phyloP scores from a whole-genome alignment of 2,329 filamentous ascomycete species.

The Penicillium sp. region DNA sequence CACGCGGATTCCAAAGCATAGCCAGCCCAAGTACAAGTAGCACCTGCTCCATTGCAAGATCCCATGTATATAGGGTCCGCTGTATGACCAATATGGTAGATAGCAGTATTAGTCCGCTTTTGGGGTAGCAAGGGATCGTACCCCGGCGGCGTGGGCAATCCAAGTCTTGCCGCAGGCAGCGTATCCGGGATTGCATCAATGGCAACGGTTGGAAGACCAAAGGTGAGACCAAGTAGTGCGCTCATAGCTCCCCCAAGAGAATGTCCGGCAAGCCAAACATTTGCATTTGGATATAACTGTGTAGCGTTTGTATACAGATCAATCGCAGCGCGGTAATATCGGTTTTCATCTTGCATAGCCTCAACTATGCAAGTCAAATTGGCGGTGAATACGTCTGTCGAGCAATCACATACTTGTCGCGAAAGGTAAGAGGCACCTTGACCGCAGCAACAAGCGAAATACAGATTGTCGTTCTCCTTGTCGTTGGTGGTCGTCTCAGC shows the following conservation, averaged over 20 bases:
- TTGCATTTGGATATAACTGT: conserved; percentile 75
- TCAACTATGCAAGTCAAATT: conserved; percentile 84
- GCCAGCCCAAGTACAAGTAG: conserved; percentile 83
- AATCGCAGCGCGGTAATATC: conserved; percentile 84
- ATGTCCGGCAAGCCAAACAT: conserved; percentile 87
- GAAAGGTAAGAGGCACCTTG: conserved; percentile 88
- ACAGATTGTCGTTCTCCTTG: conserved; percentile 96
- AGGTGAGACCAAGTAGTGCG: conserved; percentile 85
- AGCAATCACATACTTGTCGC: conserved; percentile 91
- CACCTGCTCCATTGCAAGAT: conserved; percentile 83
- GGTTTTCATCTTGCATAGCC: conserved; percentile 74
- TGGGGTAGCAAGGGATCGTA: conserved; percentile 68
- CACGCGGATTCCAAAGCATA: conserved; percentile 94
- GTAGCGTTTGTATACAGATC: conserved; percentile 93
- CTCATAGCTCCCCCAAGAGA: conserved; percentile 87
- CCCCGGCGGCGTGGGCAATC: conserved; percentile 79
- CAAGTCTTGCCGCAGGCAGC: conserved; percentile 76
- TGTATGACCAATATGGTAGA: conserved; percentile 90
- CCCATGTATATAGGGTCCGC: conserved; percentile 95
- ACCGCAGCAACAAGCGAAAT: conserved; percentile 96
- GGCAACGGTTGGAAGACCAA: conserved; percentile 83
- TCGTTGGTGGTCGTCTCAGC: conserved; percentile 95
- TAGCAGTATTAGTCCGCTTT: conserved; percentile 66
- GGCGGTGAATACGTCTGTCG: conserved; percentile 79
- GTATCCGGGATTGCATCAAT: conserved; percentile 93